A percentile compares a stretch with the other conserved stretches of the same genome.
Evolutionary conservation across 2,329 filamentous ascomycete species (phyloP).

Genomic region (Alternaria triticina): DNA sequence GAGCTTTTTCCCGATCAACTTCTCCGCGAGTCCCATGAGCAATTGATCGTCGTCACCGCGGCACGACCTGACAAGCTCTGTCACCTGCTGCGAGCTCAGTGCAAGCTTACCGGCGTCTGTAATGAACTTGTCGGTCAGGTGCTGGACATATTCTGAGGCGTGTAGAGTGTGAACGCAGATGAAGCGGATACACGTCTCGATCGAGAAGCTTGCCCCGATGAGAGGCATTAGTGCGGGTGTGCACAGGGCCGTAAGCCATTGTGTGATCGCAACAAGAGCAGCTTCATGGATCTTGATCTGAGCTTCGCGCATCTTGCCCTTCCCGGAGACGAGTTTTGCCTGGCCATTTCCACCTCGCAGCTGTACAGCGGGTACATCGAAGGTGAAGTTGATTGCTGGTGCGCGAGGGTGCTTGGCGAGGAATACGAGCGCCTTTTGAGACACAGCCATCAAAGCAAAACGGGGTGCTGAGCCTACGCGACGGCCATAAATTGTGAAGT

Average conservation of each 20-base stretch:
- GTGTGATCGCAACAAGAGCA: not conserved
- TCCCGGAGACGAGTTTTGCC: not conserved
- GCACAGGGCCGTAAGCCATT: not conserved
- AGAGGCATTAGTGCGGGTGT: not conserved
- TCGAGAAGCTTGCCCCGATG: not conserved
- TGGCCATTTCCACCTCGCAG: no score
- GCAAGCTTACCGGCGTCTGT: not conserved
- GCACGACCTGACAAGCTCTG: conserved; percentile 1
- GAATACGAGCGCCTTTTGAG: not conserved
- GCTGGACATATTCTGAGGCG: not conserved
- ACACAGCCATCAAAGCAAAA: not conserved
- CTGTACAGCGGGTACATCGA: not conserved
- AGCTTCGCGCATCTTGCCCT: not conserved
- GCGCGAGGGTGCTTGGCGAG: not conserved
- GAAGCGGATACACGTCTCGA: conserved; percentile 3
- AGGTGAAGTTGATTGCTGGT: conserved; percentile 6
- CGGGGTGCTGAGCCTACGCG: not conserved
- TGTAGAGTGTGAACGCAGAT: not conserved
- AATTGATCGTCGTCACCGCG: not conserved
- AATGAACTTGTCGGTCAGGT: conserved; percentile 2
- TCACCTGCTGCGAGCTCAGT: not conserved
- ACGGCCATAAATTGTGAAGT: conserved; percentile 1
- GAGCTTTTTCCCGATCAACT: not conserved
- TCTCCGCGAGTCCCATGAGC: not conserved
- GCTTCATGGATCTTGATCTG: conserved; percentile 3